These are phyloP conservation scores for Gaeumannomyces sp. DNA, from an alignment of 2,329 filamentous ascomycete species.

Conservation along the genomic window DNA sequence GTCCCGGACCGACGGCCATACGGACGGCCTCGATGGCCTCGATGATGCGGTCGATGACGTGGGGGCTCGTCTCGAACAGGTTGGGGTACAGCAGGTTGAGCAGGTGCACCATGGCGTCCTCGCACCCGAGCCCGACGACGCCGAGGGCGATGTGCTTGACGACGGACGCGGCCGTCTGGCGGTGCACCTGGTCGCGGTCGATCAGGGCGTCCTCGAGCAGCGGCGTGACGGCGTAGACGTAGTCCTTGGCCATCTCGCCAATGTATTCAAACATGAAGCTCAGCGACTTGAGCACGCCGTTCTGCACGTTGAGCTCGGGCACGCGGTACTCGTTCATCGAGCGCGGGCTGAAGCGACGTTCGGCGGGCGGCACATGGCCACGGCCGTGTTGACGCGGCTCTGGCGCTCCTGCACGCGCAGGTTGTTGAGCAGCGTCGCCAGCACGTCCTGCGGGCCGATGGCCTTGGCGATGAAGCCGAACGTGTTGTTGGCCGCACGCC, in stretches of 20 bases:
- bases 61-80: constrained; percentile 93
- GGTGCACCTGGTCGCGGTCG: constrained; percentile 95
- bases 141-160: constrained; percentile 97
- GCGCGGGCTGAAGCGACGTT: constrained; percentile 95
- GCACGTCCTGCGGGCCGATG: constrained; percentile 93
- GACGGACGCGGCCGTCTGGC: constrained; percentile 91
- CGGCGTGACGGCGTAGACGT: constrained; percentile 96
- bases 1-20: constrained; percentile 84
- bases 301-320: constrained; percentile 96
- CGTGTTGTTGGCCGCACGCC: constrained; percentile 96
- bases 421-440: constrained; percentile 94
- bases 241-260: constrained; percentile 99
- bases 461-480: constrained; percentile 99
- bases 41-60: constrained; percentile 96
- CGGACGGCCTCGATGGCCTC: constrained; percentile 96
- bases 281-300: constrained; percentile 93
- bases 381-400: constrained; percentile 95
- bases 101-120: constrained; percentile 97
- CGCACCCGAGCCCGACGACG: constrained; percentile 94
- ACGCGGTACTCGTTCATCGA: constrained; percentile 99
- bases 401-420: constrained; percentile 95
- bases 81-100: constrained; percentile 96
- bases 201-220: constrained; percentile 94
- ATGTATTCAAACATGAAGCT: constrained; percentile 99
- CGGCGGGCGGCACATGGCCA: too few species aligned